Conservation (phyloP, 306 rosid genomes). For the Boehmeria nivea region DNA sequence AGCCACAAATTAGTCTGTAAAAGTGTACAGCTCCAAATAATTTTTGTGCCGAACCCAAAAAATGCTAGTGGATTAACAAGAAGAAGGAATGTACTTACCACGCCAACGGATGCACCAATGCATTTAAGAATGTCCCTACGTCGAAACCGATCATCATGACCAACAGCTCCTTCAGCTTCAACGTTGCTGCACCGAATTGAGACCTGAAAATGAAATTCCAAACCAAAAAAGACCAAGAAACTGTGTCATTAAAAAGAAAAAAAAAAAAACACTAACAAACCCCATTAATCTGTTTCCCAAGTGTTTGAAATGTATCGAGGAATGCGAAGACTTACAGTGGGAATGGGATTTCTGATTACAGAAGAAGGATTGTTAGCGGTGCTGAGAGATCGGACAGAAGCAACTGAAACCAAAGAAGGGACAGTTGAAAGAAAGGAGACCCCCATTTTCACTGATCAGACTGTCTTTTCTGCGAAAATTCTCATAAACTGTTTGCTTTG, state of each 20-base stretch:
- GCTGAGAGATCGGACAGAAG: constrained; percentile 15
- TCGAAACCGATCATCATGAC: constrained; percentile 30
- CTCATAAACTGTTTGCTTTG: background rate
- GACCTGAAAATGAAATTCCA: too few relatives aligned
- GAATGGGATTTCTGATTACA: constrained; percentile 31
- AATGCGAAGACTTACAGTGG: constrained; percentile 42
- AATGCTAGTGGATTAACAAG: background rate
- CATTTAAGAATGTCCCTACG: constrained; percentile 56
- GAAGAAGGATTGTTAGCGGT: constrained; percentile 26
- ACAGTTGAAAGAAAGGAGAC: constrained; percentile 61
- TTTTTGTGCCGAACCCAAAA: background rate
- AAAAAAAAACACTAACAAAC: background rate
- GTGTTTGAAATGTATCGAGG: background rate
- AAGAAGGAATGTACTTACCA: constrained; percentile 52
- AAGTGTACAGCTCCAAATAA: background rate
- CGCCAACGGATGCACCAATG: constrained; percentile 50
- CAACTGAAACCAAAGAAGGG: constrained; percentile 42
- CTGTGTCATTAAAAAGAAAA: background rate
- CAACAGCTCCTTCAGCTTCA: constrained; percentile 27
- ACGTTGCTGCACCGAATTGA: constrained; percentile 46
- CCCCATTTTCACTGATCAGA: constrained; percentile 37
- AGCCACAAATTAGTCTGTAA: background rate
- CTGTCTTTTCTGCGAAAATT: constrained; percentile 1
- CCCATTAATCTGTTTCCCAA: background rate
- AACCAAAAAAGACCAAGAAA: background rate